Percentiles rank a stretch among this genome's conserved stretches.
Evolutionary conservation across 139 green algal genomes (phyloP).

Genomic region (Edaphochlamys debaryana): DNA sequence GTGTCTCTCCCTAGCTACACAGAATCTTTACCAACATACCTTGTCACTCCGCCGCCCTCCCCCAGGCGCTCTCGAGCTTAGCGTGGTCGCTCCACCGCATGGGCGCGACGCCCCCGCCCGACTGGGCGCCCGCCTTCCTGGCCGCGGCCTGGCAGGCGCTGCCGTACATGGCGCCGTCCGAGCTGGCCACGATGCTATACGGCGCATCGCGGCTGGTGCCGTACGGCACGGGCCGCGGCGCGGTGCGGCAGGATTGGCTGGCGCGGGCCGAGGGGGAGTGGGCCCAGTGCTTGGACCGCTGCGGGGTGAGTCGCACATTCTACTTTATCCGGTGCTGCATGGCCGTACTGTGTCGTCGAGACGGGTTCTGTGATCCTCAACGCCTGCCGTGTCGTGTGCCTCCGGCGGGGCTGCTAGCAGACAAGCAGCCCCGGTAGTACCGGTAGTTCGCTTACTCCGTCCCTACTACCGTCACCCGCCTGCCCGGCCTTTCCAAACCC

Average conservation of each 20-base stretch:
- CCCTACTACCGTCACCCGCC: too few species aligned
- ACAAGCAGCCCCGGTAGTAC: too few species aligned
- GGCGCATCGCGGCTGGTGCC: background rate
- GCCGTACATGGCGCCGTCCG: background rate
- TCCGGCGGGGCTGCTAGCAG: too few species aligned
- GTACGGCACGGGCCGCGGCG: background rate
- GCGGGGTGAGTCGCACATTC: background rate
- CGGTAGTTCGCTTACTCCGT: too few species aligned
- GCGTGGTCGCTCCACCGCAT: conserved; percentile 17
- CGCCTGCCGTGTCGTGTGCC: too few species aligned
- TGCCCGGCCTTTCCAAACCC: too few species aligned
- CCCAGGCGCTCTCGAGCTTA: conserved; percentile 12
- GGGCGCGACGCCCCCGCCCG: background rate
- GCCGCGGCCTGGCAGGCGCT: background rate
- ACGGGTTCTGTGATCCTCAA: too few species aligned
- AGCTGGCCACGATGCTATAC: conserved; percentile 31
- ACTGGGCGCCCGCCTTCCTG: conserved; percentile 15
- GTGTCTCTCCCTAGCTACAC: too few species aligned
- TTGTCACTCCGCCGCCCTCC: too few species aligned
- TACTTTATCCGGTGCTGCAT: too few species aligned
- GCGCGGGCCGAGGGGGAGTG: conserved; percentile 11
- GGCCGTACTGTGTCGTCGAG: too few species aligned
- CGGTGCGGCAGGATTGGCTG: conserved; percentile 17
- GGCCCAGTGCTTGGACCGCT: conserved; percentile 6
- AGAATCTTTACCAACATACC: background rate